phyloP scores from a whole-genome alignment of 768 basidiomycete species.

The Tylopilus rubrobrunneus region DNA sequence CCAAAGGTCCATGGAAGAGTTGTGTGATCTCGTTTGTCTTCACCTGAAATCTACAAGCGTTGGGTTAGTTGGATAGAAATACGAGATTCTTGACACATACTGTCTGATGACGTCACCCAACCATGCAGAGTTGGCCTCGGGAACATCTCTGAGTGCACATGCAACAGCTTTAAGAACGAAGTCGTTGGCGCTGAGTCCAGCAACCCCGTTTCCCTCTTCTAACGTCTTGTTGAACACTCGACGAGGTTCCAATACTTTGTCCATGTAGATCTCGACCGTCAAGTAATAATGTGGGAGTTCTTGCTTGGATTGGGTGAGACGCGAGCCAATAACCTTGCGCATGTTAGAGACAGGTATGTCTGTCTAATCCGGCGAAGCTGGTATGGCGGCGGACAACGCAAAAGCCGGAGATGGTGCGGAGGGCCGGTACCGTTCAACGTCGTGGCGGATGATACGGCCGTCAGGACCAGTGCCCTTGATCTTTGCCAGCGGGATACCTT shows the following conservation, averaged over 20 bases:
- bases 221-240: constrained; percentile 93
- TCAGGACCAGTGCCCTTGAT: constrained; percentile 92
- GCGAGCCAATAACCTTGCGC: constrained; percentile 88
- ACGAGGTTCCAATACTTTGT: constrained; percentile 88
- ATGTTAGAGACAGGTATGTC: constrained; percentile 92
- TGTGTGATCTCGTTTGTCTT: too few relatives aligned
- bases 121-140: constrained; percentile 98
- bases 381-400: constrained; percentile 40
- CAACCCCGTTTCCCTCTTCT: constrained; percentile 80
- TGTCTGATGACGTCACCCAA: constrained; percentile 92
- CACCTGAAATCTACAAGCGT: constrained; percentile 41
- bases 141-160: constrained; percentile 89
- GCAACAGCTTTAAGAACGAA: constrained; percentile 95
- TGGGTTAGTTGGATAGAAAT: not conserved
- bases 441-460: constrained; percentile 91
- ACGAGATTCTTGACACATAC: constrained; percentile 44
- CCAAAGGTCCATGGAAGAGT: too few relatives aligned
- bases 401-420: constrained; percentile 41
- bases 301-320: constrained; percentile 90
- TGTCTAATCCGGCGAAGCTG: constrained; percentile 70
- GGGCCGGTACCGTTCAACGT: constrained; percentile 87
- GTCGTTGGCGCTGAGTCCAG: constrained; percentile 96
- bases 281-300: constrained; percentile 97
- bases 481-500: constrained; percentile 84
- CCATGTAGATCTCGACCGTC: constrained; percentile 94